Conservation (phyloP, 2,329 filamentous ascomycete species). For the Albophoma yamanashiensis region DNA sequence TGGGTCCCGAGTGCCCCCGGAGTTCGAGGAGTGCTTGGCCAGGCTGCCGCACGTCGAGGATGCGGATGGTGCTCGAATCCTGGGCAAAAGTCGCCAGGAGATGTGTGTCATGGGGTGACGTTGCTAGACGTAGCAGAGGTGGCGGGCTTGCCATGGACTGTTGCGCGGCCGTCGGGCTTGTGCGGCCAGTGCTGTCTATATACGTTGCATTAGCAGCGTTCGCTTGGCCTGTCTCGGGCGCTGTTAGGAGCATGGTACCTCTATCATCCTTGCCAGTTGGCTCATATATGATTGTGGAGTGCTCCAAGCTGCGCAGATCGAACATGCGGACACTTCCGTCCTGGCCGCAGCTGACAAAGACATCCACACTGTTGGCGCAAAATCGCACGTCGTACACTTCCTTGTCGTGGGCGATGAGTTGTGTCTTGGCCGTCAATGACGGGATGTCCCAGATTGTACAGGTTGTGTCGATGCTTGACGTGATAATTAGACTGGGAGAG, state of each 20-base stretch:
- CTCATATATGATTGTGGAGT: conserved; percentile 98
- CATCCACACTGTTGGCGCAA: conserved; percentile 95
- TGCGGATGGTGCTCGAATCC: conserved; percentile 84
- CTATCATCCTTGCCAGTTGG: conserved; percentile 76
- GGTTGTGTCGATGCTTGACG: conserved; percentile 96
- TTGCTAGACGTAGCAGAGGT: conserved; percentile 69
- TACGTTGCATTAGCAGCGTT: conserved; percentile 23
- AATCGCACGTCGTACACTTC: conserved; percentile 98
- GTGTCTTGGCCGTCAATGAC: conserved; percentile 93
- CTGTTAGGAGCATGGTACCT: conserved; percentile 35
- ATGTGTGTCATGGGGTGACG: conserved; percentile 90
- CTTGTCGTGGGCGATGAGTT: conserved; percentile 96
- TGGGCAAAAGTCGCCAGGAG: conserved; percentile 94
- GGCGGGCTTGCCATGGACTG: conserved; percentile 70
- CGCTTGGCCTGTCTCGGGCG: conserved; percentile 4
- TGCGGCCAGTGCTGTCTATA: conserved; percentile 43
- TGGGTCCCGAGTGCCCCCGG: conserved; percentile 70
- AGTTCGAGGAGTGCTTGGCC: conserved; percentile 91
- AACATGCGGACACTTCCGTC: conserved; percentile 99
- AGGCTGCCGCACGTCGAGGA: conserved; percentile 91
- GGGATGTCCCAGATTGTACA: conserved; percentile 99
- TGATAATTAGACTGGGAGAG: conserved; percentile 94
- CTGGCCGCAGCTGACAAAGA: conserved; percentile 95
- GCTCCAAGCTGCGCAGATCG: conserved; percentile 87
- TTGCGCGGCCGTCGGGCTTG: conserved; percentile 65